These are phyloP conservation scores for Globisporangium apiculatum DNA, from an alignment of 352 stramenopile species.

Conservation along the genomic window DNA sequence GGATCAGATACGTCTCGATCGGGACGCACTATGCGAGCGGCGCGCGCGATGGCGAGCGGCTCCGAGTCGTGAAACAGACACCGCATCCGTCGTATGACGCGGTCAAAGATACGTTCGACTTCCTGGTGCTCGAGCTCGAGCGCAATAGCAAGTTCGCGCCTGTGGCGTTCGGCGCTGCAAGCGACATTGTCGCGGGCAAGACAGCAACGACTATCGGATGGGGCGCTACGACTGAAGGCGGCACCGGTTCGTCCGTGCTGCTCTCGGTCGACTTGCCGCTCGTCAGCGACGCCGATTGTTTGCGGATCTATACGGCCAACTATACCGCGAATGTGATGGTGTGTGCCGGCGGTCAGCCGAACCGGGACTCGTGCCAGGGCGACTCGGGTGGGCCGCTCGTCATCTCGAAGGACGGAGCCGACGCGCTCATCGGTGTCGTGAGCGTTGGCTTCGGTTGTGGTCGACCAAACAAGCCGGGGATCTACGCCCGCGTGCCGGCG, in stretches of 20 bases:
- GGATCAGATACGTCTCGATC: constrained; percentile 37
- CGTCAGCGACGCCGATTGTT: constrained; percentile 32
- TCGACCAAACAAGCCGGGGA: constrained; percentile 22
- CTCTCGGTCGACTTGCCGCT: constrained; percentile 36
- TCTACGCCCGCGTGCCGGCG: constrained; percentile 39
- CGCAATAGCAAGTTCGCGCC: constrained; percentile 22
- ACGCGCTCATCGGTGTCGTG: constrained; percentile 42
- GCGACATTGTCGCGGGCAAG: constrained; percentile 10
- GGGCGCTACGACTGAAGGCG: constrained; percentile 19
- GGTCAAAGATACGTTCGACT: constrained; percentile 32
- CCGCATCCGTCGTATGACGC: constrained; percentile 41
- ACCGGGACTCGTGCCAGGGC: constrained; percentile 55
- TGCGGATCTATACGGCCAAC: no score
- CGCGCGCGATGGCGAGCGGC: constrained; percentile 32
- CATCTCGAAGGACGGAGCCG: constrained; percentile 15
- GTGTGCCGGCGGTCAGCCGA: constrained; percentile 39
- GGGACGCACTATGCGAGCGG: constrained; percentile 52
- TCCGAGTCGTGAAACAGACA: constrained; percentile 33
- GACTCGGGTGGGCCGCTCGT: constrained; percentile 45
- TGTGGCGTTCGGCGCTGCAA: constrained; percentile 19
- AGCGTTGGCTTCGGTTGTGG: constrained; percentile 59
- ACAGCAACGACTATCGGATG: constrained; percentile 18
- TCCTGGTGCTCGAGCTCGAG: constrained; percentile 43
- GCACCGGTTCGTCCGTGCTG: constrained; percentile 20
- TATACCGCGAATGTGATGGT: constrained; percentile 30